These are phyloP conservation scores for Chamaecrista fasciculata DNA, from an alignment of 306 rosid genomes.

Conservation along the genomic window DNA sequence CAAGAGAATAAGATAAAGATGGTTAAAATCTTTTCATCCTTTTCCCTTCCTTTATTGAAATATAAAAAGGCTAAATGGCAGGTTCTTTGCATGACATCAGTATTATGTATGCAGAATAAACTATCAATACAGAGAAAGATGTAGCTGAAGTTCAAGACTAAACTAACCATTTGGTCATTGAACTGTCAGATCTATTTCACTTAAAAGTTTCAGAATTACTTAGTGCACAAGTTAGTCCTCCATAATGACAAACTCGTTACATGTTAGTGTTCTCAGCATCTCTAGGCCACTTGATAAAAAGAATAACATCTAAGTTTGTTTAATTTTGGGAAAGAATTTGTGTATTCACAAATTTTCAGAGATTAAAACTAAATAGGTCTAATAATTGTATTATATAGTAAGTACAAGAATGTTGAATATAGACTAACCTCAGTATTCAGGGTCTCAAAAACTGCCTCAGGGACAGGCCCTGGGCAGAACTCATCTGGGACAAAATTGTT, in stretches of 20 bases:
- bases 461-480: constrained; percentile 76
- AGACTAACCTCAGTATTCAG: constrained; percentile 63
- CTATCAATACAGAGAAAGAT: not conserved
- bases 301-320: not conserved
- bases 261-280: not conserved
- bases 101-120: not conserved
- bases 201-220: not conserved
- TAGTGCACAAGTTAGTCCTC: not conserved
- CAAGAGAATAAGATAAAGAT: constrained; percentile 14
- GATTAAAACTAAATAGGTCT: not conserved
- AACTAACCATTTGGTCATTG: not conserved
- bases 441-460: constrained; percentile 57
- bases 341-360: not conserved
- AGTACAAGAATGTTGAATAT: not conserved
- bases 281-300: not conserved
- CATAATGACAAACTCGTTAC: not conserved
- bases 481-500: constrained; percentile 84
- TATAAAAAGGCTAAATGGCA: not conserved
- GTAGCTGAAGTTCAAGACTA: not conserved
- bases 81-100: not conserved
- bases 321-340: not conserved
- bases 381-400: not conserved
- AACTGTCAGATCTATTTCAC: not conserved
- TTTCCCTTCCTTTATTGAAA: not conserved
- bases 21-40: constrained; percentile 5